Base-by-base conservation (phyloP, 2,329 filamentous ascomycete species). In the Emmonsia crescens region DNA sequence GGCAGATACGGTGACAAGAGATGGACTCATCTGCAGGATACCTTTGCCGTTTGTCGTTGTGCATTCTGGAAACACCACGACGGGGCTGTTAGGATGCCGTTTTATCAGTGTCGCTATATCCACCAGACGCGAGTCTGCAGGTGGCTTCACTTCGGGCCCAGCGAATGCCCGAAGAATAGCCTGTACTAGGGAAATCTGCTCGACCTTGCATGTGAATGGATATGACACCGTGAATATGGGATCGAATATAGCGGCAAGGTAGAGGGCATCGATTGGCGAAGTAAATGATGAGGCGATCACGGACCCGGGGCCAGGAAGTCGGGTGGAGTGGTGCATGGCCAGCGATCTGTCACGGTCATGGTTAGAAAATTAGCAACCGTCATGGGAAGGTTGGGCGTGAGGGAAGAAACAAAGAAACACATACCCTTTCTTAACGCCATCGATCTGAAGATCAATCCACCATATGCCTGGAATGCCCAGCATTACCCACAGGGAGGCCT, bases 361-460 rank as follows among this genome's bases (percentile, higher is more conserved):
- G 29, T 52, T 19, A 52, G 29, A 33, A 6, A 2, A 4, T 9
- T 9, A n/a, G 19, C 10, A 33, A 19, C 29, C 5, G 49, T 12
- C 31, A 1, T 19, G 27, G 49, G 29, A 12, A 38, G 36, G 36
- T 38, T 5, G 5, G 16, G 49, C 5, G 10, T 2, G 3, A 21
- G 9, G 42, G 21, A n/a, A 42, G 3, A 14, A 24, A 1, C 42
- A 46, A 8, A 36, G 12, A 27, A 55, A 33, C 21, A 71, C 79
- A 61, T 74, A 92, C 77, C 94, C 94, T 77, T 91, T 89, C 76
- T 90, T 92, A 60, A 99, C 94, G 62, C 93, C 93, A 73, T 99
- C 94, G 66, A 99, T 90, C 75, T 96, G 93, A n/a, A 99, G 80
- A 75, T 99, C 94, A 61, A 96, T 87, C 93, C 93, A 97, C 91